phyloP scores from a whole-genome alignment of 106 monocot species.

The Apostasia shenzhenica region DNA sequence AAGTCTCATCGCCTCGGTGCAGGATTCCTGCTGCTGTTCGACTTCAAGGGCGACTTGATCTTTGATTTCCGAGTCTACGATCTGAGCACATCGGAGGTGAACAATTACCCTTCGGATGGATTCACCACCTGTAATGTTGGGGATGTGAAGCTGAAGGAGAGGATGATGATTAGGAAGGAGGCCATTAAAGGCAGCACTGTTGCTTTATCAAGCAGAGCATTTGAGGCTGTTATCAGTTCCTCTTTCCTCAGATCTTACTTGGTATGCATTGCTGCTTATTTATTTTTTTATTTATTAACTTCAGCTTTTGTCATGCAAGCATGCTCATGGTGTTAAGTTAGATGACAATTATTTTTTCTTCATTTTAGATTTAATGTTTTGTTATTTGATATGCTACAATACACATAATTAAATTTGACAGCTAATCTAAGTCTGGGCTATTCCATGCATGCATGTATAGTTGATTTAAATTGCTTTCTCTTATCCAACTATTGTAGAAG shows the following conservation, averaged over 20 bases:
- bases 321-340: too few relatives aligned
- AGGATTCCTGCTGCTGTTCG: slow-evolving; percentile 17
- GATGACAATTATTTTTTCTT: too few relatives aligned
- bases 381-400: too few relatives aligned
- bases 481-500: too few relatives aligned
- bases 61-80: slow-evolving; percentile 10
- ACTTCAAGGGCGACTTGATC: slow-evolving; percentile 13
- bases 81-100: slow-evolving; percentile 2
- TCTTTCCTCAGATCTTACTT: background rate
- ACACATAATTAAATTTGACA: too few relatives aligned
- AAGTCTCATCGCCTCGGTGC: slow-evolving; percentile 4
- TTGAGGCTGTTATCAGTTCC: background rate
- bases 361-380: too few relatives aligned
- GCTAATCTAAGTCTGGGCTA: too few relatives aligned
- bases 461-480: too few relatives aligned
- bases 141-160: background rate
- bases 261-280: background rate
- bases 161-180: background rate
- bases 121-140: too few relatives aligned
- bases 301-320: too few relatives aligned
- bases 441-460: too few relatives aligned
- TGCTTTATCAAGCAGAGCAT: background rate
- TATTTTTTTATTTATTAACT: too few relatives aligned
- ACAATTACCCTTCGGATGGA: background rate
- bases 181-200: background rate